Evolutionary conservation across 192 early-diverging fungal species (phyloP), one percentile per base, ranked within the genome.

Genomic region (Funneliformis mosseae): DNA sequence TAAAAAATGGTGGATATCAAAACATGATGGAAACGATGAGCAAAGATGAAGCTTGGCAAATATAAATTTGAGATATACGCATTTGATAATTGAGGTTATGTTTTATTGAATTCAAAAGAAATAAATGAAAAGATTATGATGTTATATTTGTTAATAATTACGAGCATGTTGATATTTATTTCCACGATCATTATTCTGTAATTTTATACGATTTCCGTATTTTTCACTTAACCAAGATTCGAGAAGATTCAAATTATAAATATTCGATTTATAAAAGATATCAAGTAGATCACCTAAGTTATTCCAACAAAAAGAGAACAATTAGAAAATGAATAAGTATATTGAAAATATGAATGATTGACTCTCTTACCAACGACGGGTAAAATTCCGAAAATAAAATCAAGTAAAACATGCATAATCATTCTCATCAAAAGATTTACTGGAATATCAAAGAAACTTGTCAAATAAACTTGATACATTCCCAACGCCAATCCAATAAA

Each of bases 261-360:
- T n/a, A 76, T 76, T 74, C 18, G 73, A 5, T 50, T 74, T 74
- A 46, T 74, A 74, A 33, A 74, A 46, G n/a, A 74, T 14, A 33
- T 74, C 73, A 14, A 74, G 25, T 8, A 74, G 5, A 21, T 46
- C 73, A 12, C 73, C 73, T 74, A 39, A 33, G 33, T 33, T 33
- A 33, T 33, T 33, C 3, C 33, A 33, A 33, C 11, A 1, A 70
- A 41, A 71, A 71, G 21, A 71, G 18, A 43, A 28, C 6, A 42
- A 71, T 67, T 33, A 33, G 33, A 33, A 33, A 41, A 71, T 41
- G 21, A 21, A 71, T 2, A 42, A n/a, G 11, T 21, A 71, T 43
- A 39, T 8, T 5, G 21, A 21, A 14, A 42, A 74, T 14, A 74
- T 14, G 9, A 23, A 27, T 0, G 21, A 74, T 2, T 25, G 14